Evolutionary conservation across 75 land plant genomes (phyloP), one percentile per base, ranked within the genome.

Genomic region (Sequoia sempervirens): DNA sequence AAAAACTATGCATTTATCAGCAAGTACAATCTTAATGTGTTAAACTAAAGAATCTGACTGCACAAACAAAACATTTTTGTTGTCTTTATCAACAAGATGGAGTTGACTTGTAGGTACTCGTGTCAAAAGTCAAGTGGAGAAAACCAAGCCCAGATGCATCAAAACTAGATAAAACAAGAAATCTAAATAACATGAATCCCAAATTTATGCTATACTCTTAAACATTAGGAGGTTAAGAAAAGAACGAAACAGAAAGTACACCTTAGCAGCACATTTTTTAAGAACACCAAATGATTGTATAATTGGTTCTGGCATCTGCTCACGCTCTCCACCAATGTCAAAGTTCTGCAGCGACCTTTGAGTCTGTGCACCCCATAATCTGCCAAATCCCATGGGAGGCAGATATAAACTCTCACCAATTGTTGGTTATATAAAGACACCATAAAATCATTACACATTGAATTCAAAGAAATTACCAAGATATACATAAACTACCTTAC

Each of bases 341-440:
- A 97, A 97, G 84, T 97, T 97, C 86, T 95, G 96, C 84, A 97
- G 81, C 12, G 99, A 97, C 50, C 99, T 91, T 82, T 95, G 99
- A 79, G 99, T 97, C 85, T 97, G 99, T 36, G 99, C 99, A 37
- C 99, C 99, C 99, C 99, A 97, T 75, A 92, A 83, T 84, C 99
- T 96, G 81, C 41, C 17, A 56, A 79, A 53, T n/a, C n/a, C n/a
- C n/a, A n/a, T n/a, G n/a, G n/a, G n/a, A n/a, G n/a, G n/a, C n/a
- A n/a, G n/a, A n/a, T n/a, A n/a, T n/a, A n/a, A n/a, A n/a, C n/a
- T n/a, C n/a, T n/a, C n/a, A n/a, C n/a, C n/a, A n/a, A n/a, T n/a
- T n/a, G n/a, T n/a, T n/a, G n/a, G n/a, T n/a, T n/a, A n/a, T n/a
- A n/a, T n/a, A n/a, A n/a, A n/a, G n/a, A n/a, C n/a, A n/a, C n/a